Evolutionary conservation across 139 green algal species (phyloP).

Genomic region (Chlorella sp.): DNA sequence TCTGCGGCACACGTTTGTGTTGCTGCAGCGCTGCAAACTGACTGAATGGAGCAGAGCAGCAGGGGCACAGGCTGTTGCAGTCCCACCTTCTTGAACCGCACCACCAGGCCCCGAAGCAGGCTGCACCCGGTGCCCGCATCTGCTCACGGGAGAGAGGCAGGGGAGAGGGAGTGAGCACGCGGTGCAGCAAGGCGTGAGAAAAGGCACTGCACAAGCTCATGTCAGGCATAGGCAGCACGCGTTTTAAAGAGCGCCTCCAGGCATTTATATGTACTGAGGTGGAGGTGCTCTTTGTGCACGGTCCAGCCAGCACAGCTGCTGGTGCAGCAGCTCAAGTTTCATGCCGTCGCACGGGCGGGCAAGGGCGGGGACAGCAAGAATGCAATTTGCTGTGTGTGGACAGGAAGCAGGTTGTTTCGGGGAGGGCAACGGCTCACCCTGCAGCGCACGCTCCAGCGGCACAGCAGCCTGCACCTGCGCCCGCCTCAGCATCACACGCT

Average conservation of each 20-base stretch:
- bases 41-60: no score
- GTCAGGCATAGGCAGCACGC: no score
- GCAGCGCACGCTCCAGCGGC: constrained; percentile 12
- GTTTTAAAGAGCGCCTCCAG: no score
- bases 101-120: constrained; percentile 16
- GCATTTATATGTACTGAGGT: background rate
- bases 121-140: background rate
- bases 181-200: background rate
- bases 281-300: background rate
- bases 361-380: no score
- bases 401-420: no score
- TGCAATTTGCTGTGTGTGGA: no score
- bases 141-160: background rate
- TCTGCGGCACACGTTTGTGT: no score
- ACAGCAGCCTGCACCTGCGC: background rate
- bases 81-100: background rate
- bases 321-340: no score
- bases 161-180: background rate
- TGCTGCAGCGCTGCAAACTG: no score
- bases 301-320: no score
- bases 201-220: no score
- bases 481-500: background rate
- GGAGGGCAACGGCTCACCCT: background rate
- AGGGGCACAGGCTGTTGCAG: background rate
- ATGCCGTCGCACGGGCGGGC: no score